Evolutionary conservation across 2,329 filamentous ascomycete genomes (phyloP), one percentile per base, ranked within the genome.

Genomic region (Fusarium longipes): DNA sequence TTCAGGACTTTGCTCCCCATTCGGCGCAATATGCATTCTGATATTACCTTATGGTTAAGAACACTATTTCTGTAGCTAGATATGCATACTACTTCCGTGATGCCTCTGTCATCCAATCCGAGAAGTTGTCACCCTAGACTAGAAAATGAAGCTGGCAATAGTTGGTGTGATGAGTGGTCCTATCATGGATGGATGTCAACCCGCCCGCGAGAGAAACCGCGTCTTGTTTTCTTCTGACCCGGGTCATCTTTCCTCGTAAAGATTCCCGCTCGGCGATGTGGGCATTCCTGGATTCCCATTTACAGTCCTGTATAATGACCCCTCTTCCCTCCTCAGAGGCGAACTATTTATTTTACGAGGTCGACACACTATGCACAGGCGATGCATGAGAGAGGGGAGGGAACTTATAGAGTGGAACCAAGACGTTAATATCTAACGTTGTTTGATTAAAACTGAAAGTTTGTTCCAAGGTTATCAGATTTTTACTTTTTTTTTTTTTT

Each of bases 91-190:
- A 50, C 44, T 50, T 22, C 44, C 33, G 44, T 48, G 38, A 59
- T 9, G 40, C 40, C 47, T 47, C 54, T 64, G 58, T 66, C 64
- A 67, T 55, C 63, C 68, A 71, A 71, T 71, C 63, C 67, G 40
- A 58, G 27, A 47, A 66, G 57, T 45, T 39, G 43, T 63, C 43
- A 51, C 56, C 20, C 51, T 45, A 39, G 29, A 48, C 42, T 54
- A 53, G 36, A 65, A 40, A 47, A 54, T 43, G 56, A 69, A 45
- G 53, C 40, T 57, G 49, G 47, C 27, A 48, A 48, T 58, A 57
- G 51, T 45, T 25, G n/a, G 33, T 63, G 17, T 57, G 58, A 51
- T 27, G 18, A 40, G 30, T 32, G 15, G 18, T 24, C 38, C 38
- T 10, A 25, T 42, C 20, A 15, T 39, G 38, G 25, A 27, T 27